phyloP scores from a whole-genome alignment of 1,284 basidiomycete genomes.

The Ganoderma multipileum region DNA sequence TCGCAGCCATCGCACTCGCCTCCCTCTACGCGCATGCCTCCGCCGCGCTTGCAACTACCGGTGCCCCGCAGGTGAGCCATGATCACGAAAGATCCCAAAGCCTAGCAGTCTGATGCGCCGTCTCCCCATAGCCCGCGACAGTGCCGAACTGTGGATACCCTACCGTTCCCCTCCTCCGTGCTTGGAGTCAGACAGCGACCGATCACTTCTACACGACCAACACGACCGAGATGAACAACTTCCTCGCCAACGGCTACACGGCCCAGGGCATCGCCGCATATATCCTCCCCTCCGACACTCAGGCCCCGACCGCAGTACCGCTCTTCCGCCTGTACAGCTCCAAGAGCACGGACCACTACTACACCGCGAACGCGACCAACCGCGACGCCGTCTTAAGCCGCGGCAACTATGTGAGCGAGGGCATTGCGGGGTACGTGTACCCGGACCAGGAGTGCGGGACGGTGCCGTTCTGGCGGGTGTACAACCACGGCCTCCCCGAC shows the following conservation, averaged over 20 bases:
- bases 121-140: not conserved
- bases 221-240: not conserved
- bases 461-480: not conserved
- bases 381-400: not conserved
- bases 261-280: not conserved
- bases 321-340: constrained; percentile 6
- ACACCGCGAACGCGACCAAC: constrained; percentile 4
- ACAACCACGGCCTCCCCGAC: not conserved
- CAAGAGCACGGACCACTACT: not conserved
- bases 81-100: not conserved
- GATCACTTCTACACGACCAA: constrained; percentile 6
- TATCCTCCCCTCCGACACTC: constrained; percentile 2
- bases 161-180: not conserved
- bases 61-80: not conserved
- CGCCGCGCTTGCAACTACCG: not conserved
- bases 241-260: not conserved
- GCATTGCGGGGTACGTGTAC: constrained; percentile 4
- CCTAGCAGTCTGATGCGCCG: not conserved
- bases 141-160: constrained; percentile 1
- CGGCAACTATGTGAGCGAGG: constrained; percentile 2
- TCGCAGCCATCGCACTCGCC: not conserved
- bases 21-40: not conserved
- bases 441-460: constrained; percentile 4
- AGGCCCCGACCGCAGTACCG: not conserved
- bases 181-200: not conserved